Evolutionary conservation across 1,284 basidiomycete genomes (phyloP), one percentile per base, ranked within the genome.

Genomic region (Agroathelia rolfsii): DNA sequence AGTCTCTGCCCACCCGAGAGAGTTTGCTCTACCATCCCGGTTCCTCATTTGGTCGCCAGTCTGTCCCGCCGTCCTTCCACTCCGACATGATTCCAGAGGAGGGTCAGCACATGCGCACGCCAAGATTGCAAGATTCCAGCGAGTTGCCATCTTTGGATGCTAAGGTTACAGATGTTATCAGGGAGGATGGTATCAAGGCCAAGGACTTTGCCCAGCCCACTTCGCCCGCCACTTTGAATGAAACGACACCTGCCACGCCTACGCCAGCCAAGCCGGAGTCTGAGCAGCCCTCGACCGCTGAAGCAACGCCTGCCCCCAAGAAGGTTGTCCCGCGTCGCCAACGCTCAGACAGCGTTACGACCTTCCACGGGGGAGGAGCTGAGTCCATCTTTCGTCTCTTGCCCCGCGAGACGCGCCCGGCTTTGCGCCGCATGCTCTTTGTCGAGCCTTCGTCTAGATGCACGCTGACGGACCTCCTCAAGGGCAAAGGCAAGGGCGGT

Each of bases 351-450:
- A 69, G 72, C 50, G 68, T 82, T 42, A 60, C 69, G 35, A 88
- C 90, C n/a, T 82, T 78, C 69, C 69, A 82, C 53, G 69, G 61
- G n/a, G 86, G 82, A 25, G 86, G 87, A 6, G 82, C 88, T n/a
- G 94, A 98, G 57, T 92, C 87, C 19, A 95, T 98, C 52, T 98
- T 98, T 72, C 76, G 92, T n/a, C 68, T 98, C 5, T 66, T 98
- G 13, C 94, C 94, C 4, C 81, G 94, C 38, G 94, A 97, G 61
- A 81, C 87, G 11, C 75, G 92, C 25, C 69, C 78, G 10, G 89
- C 87, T 7, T 67, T 98, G 35, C 82, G 89, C 40, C 76, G 93
- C 34, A 98, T 98, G 95, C 69, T 98, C 47, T 82, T 79, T 40
- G 75, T 97, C 35, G 92, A 97, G 53, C 88, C 93, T 1, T 64